Evolutionary conservation across 208 protist genomes (phyloP).

Genomic region (Plasmodiophora brassicae): DNA sequence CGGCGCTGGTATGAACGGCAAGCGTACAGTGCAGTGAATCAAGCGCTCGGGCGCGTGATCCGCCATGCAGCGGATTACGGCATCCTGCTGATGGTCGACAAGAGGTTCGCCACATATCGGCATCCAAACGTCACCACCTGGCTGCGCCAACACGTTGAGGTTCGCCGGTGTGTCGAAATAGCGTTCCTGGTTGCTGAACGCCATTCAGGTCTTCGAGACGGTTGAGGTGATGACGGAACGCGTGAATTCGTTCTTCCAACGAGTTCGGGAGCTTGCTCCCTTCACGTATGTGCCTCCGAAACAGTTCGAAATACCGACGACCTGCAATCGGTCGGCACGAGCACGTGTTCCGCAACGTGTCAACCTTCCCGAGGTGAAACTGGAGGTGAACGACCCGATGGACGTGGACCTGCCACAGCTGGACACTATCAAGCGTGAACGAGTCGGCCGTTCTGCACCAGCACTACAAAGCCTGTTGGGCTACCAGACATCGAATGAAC

Average conservation of each 20-base stretch:
- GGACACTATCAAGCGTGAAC: too few species aligned
- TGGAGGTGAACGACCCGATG: too few species aligned
- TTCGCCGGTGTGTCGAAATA: not conserved
- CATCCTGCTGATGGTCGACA: not conserved
- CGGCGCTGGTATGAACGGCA: not conserved
- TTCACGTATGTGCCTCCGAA: not conserved
- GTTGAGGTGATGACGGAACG: not conserved
- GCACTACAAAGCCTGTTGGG: too few species aligned
- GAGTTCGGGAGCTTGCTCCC: not conserved
- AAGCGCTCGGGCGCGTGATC: not conserved
- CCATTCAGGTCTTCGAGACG: not conserved
- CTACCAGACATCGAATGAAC: too few species aligned
- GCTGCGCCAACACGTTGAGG: not conserved
- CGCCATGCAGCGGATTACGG: not conserved
- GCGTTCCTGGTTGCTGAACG: not conserved
- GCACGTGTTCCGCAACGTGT: too few species aligned
- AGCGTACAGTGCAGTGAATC: not conserved
- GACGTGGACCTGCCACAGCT: too few species aligned
- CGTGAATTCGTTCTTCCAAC: not conserved
- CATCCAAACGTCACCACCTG: not conserved
- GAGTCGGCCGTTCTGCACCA: too few species aligned
- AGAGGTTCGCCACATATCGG: not conserved
- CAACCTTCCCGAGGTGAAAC: too few species aligned
- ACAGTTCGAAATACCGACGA: too few species aligned
- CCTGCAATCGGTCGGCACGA: too few species aligned